These are phyloP conservation scores for Ruellia speciosa DNA, from an alignment of 305 asterid species.

Conservation along the genomic window DNA sequence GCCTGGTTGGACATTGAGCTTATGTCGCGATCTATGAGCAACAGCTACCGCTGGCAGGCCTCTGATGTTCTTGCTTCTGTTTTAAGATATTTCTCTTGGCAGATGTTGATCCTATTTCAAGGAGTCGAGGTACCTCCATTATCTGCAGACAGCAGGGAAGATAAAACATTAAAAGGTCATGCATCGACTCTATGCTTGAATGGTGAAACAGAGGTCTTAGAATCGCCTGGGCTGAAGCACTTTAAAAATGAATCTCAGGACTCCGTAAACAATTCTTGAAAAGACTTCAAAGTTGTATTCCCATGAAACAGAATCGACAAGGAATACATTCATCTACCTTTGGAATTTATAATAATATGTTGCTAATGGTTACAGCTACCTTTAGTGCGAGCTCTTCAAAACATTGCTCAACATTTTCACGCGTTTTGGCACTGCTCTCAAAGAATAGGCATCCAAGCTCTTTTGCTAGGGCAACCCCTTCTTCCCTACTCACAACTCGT, in stretches of 20 bases:
- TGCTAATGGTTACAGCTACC: constrained; percentile 29
- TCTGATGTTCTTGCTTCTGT: constrained; percentile 66
- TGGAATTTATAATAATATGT: not conserved
- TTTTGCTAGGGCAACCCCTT: constrained; percentile 67
- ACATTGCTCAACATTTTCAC: constrained; percentile 73
- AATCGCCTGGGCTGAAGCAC: too few species aligned
- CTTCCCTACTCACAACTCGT: constrained; percentile 74
- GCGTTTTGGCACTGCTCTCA: constrained; percentile 86
- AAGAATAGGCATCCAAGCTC: constrained; percentile 72
- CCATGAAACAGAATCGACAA: not conserved
- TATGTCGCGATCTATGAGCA: constrained; percentile 43
- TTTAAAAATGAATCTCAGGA: too few species aligned
- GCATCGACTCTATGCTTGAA: not conserved
- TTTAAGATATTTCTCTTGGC: constrained; percentile 77
- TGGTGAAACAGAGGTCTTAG: too few species aligned
- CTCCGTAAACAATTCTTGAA: too few species aligned
- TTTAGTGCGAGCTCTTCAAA: constrained; percentile 71
- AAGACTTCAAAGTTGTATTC: too few species aligned
- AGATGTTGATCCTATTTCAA: constrained; percentile 74
- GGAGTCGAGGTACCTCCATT: constrained; percentile 90
- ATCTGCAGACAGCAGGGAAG: constrained; percentile 35
- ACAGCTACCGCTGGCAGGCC: constrained; percentile 44
- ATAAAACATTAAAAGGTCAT: not conserved
- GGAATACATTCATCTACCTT: not conserved
- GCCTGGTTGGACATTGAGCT: not conserved